Percentiles rank a stretch among this genome's conserved stretches.
phyloP scores from a whole-genome alignment of 2,329 filamentous ascomycete genomes.

The Fusarium longipes region DNA sequence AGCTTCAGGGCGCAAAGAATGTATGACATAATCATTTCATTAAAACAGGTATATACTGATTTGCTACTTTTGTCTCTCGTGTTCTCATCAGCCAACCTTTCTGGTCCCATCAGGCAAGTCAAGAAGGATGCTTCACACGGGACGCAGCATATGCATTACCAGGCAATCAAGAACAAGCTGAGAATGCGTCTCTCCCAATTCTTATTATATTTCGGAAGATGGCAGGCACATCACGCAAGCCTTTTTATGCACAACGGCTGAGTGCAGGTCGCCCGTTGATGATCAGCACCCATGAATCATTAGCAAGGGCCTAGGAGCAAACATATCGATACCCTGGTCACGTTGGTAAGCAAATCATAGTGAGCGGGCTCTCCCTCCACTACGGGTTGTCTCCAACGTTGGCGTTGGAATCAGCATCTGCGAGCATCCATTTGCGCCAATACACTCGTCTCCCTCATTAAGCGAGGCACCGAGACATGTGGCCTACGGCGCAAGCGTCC shows the following conservation, averaged over 20 bases:
- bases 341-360: slow-evolving; percentile 11
- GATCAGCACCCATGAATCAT: slow-evolving; percentile 31
- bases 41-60: background rate
- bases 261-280: slow-evolving; percentile 25
- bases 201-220: background rate
- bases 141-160: background rate
- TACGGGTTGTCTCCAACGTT: background rate
- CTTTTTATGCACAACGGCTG: slow-evolving; percentile 14
- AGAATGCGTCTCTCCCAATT: background rate
- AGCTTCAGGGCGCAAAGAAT: background rate
- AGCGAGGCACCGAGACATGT: slow-evolving; percentile 12
- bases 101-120: background rate
- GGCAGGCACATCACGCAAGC: slow-evolving; percentile 5
- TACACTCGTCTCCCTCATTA: background rate
- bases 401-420: slow-evolving; percentile 15
- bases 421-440: slow-evolving; percentile 16
- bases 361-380: background rate
- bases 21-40: background rate
- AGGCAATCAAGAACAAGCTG: background rate
- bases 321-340: slow-evolving; percentile 20
- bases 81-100: background rate
- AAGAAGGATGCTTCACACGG: slow-evolving; percentile 1
- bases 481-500: slow-evolving; percentile 20
- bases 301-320: slow-evolving; percentile 23
- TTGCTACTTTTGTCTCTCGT: background rate